Conservation (phyloP, 768 basidiomycete species). For the Sarcodon aspratus region DNA sequence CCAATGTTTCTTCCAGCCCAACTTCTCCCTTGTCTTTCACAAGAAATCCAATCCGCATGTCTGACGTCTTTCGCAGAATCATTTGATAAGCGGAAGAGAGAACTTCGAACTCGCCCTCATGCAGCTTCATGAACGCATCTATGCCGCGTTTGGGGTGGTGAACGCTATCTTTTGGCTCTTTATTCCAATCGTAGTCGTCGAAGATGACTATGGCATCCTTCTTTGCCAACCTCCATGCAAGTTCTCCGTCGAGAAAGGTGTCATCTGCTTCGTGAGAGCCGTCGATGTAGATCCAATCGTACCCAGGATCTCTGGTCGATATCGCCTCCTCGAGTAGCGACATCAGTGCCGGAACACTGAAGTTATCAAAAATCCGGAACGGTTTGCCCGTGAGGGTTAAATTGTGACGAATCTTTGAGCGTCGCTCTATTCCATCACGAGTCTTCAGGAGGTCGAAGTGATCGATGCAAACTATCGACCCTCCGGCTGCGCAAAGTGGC, state of each 20-base stretch:
- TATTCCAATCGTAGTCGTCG: constrained; percentile 46
- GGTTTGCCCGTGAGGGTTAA: constrained; percentile 30
- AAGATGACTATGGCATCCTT: constrained; percentile 41
- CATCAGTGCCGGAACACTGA: constrained; percentile 42
- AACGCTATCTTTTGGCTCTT: constrained; percentile 32
- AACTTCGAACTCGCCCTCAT: constrained; percentile 33
- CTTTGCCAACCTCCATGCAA: constrained; percentile 43
- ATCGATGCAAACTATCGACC: constrained; percentile 43
- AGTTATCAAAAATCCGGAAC: constrained; percentile 35
- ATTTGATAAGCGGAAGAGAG: constrained; percentile 38
- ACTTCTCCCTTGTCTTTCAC: constrained; percentile 7
- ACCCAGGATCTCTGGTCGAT: constrained; percentile 24
- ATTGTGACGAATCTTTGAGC: constrained; percentile 33
- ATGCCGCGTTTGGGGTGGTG: constrained; percentile 47
- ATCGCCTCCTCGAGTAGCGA: constrained; percentile 36
- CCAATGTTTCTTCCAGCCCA: constrained; percentile 15
- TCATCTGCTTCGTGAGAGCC: constrained; percentile 51
- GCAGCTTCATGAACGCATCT: constrained; percentile 41
- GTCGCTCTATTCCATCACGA: constrained; percentile 33
- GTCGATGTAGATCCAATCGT: constrained; percentile 50
- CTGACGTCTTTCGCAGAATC: constrained; percentile 34
- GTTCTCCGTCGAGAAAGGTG: constrained; percentile 48
- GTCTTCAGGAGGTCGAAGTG: constrained; percentile 46
- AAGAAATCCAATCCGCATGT: constrained; percentile 45
- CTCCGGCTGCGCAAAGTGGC: constrained; percentile 30